These are phyloP conservation scores for Tolypocladium nubicola DNA, from an alignment of 2,329 filamentous ascomycete species.

Conservation along the genomic window DNA sequence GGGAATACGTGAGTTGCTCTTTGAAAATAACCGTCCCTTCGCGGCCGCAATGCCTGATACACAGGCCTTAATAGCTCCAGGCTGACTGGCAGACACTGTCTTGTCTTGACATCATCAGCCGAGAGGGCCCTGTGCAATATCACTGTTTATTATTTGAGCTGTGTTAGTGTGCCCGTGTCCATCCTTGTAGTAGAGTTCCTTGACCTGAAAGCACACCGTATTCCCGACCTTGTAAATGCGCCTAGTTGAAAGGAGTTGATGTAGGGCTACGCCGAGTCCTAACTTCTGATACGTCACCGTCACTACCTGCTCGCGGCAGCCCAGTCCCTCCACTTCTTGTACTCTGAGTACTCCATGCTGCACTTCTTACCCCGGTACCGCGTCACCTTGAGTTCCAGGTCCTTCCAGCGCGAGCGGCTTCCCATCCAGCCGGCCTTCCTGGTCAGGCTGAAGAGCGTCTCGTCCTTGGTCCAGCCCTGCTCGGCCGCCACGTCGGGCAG, in stretches of 20 bases:
- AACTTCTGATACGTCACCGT: neutral
- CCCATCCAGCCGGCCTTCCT: slow-evolving; percentile 89
- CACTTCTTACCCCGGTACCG: slow-evolving; percentile 81
- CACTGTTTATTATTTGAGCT: neutral
- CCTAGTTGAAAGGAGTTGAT: neutral
- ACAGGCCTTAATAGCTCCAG: neutral
- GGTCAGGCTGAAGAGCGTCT: slow-evolving; percentile 83
- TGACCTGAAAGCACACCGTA: neutral
- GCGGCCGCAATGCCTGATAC: neutral
- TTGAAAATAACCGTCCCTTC: neutral
- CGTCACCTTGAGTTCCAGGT: slow-evolving; percentile 68
- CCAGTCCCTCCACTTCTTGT: slow-evolving; percentile 72
- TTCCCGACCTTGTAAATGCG: neutral
- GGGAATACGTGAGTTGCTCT: neutral
- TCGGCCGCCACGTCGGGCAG: slow-evolving; percentile 84
- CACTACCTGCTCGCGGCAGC: slow-evolving; percentile 28
- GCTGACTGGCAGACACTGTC: neutral
- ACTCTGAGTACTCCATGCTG: slow-evolving; percentile 60
- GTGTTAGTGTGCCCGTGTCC: neutral
- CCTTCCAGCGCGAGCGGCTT: slow-evolving; percentile 67
- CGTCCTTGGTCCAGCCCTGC: slow-evolving; percentile 91
- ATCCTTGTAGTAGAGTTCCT: neutral
- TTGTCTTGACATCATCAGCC: neutral
- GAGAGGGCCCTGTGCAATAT: neutral
- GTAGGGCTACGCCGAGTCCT: neutral